phyloP scores from a whole-genome alignment of 305 asterid species.

The Withania somnifera region DNA sequence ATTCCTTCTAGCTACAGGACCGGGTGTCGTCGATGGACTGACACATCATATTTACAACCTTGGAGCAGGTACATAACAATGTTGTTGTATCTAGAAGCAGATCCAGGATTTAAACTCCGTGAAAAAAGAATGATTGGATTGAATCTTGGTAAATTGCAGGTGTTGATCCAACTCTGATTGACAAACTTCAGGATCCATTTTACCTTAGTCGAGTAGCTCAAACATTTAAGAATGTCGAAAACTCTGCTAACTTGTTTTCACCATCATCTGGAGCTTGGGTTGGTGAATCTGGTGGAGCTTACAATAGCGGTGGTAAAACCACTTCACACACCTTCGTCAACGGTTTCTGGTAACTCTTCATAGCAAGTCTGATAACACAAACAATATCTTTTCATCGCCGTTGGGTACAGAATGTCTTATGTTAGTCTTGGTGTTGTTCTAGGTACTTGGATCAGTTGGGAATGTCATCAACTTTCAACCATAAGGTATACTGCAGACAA shows the following conservation, averaged over 20 bases:
- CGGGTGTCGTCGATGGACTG: conserved; percentile 50
- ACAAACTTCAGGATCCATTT: conserved; percentile 63
- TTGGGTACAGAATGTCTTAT: not conserved
- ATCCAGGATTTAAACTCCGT: not conserved
- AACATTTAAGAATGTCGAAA: conserved; percentile 30
- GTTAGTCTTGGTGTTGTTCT: not conserved
- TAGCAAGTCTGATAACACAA: not conserved
- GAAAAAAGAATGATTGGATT: not conserved
- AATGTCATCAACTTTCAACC: conserved; percentile 64
- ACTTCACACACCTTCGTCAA: conserved; percentile 59
- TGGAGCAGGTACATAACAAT: conserved; percentile 43
- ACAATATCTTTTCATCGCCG: too few species aligned
- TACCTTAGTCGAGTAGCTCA: conserved; percentile 36
- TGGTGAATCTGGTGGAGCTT: conserved; percentile 89
- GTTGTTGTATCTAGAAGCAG: not conserved
- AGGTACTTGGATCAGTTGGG: conserved; percentile 92
- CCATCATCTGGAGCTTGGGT: conserved; percentile 74
- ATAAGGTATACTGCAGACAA: conserved; percentile 77
- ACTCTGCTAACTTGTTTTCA: conserved; percentile 24
- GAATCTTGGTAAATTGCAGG: conserved; percentile 21
- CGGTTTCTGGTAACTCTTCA: conserved; percentile 54
- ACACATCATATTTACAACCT: conserved; percentile 80
- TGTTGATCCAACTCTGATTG: conserved; percentile 36
- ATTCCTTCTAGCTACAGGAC: conserved; percentile 44
- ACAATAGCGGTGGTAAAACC: conserved; percentile 64